Base-by-base conservation (phyloP, 2,329 filamentous ascomycete genomes). In the Phialophora tarda region DNA sequence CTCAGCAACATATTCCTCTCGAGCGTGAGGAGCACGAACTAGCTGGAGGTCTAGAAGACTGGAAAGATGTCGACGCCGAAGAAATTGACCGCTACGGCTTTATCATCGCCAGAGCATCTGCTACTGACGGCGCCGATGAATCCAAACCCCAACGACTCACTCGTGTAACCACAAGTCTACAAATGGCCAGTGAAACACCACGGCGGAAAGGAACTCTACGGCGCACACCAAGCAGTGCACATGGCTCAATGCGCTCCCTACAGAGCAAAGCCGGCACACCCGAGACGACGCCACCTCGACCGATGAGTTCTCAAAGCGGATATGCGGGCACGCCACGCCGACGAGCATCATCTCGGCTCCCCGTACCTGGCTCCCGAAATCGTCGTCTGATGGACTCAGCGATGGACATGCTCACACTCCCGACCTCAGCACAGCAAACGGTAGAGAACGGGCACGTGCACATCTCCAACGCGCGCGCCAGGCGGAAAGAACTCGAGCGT, bases 51-150 rank as follows among this genome's bases (percentile, higher is more conserved):
- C 82, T 88, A 57, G 87, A 89, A 69, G 86, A 89, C 71, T 89
- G 87, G 87, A 81, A 85, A 66, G 82, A 89, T 74, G 77, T 89
- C 11, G 80, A 84, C 21, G 84, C 81, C 5, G 83, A 79, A 14
- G 83, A 88, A 68, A 86, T 89, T 3, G 87, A 89, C 74, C 81
- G 87, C 66, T 89, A 89, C 74, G 87, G 87, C 10, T 89, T 89
- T 76, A 89, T 89, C 67, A 62, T 69, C 7, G 59, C 70, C 23
- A 67, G 63, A 41, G 72, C 74, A 23, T 69, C 73, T 5, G 74
- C 77, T 10, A 41, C 41, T 2, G 63, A 68, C 26, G 65, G 63
- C 5, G 56, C 65, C 32, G 63, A 68, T 32, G 68, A 66, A 38
- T 68, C 71, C 21, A 73, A 73, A 10, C 77, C 78, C 8, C 79